Evolutionary conservation across 148 eudicot genomes (phyloP).

Genomic region (Camellia sinensis): DNA sequence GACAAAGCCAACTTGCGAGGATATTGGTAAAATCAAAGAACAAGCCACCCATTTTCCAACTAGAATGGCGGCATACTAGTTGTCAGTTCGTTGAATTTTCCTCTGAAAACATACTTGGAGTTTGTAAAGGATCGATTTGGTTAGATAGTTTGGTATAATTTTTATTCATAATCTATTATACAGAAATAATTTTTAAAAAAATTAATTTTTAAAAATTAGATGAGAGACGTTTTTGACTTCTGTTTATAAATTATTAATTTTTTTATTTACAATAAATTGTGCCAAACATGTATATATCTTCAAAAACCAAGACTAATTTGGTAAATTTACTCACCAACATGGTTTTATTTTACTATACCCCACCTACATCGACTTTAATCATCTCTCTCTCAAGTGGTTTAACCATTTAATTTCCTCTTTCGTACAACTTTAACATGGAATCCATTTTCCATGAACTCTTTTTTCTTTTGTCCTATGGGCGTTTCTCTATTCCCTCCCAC

Average conservation of each 20-base stretch:
- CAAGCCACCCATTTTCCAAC: slow-evolving; percentile 3
- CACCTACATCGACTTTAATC: slow-evolving; percentile 4
- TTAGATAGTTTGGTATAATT: too few relatives aligned
- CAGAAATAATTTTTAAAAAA: too few relatives aligned
- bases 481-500: slow-evolving; percentile 13
- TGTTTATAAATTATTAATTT: too few relatives aligned
- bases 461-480: not conserved
- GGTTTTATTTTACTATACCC: not conserved
- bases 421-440: slow-evolving; percentile 11
- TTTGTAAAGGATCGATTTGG: too few relatives aligned
- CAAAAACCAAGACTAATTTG: not conserved
- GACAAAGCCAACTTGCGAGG: not conserved
- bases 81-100: not conserved
- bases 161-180: too few relatives aligned
- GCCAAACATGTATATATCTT: too few relatives aligned
- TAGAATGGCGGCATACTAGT: not conserved
- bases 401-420: not conserved
- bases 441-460: not conserved
- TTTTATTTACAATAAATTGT: too few relatives aligned
- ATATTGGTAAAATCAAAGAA: not conserved
- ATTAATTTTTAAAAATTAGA: too few relatives aligned
- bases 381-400: slow-evolving; percentile 5
- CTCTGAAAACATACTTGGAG: too few relatives aligned
- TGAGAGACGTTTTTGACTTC: too few relatives aligned
- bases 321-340: not conserved